Conservation (phyloP, 768 basidiomycete genomes). For the Tulasnella sp. region DNA sequence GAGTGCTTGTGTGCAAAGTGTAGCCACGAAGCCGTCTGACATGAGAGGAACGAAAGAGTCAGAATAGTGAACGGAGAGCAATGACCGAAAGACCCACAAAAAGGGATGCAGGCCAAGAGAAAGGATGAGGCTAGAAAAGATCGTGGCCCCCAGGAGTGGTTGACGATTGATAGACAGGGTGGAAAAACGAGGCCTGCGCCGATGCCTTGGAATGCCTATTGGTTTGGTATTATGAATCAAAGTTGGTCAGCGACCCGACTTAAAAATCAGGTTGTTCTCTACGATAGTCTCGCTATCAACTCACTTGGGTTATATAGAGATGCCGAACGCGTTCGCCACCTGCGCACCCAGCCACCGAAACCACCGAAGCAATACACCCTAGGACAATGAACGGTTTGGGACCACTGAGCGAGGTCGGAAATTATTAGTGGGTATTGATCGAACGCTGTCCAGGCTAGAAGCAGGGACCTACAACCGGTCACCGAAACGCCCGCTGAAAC, state of each 20-base stretch:
- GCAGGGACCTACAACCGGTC: slow-evolving; percentile 25
- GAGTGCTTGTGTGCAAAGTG: slow-evolving; percentile 34
- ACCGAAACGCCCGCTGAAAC: slow-evolving; percentile 25
- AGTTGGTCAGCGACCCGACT: no score
- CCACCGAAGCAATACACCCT: slow-evolving; percentile 19
- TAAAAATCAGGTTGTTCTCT: no score
- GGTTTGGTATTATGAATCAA: neutral
- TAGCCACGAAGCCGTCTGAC: slow-evolving; percentile 18
- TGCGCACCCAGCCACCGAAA: slow-evolving; percentile 13
- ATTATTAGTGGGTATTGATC: neutral
- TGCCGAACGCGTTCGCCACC: slow-evolving; percentile 23
- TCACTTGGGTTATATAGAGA: slow-evolving; percentile 27
- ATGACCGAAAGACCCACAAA: neutral
- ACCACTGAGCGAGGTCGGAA: slow-evolving; percentile 6
- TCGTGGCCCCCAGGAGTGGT: slow-evolving; percentile 1
- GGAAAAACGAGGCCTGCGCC: slow-evolving; percentile 16
- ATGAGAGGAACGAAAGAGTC: neutral
- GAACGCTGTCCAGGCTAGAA: neutral
- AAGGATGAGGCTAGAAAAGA: neutral
- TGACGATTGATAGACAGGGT: neutral
- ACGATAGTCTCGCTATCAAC: neutral
- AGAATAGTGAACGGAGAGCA: neutral
- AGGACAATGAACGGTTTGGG: slow-evolving; percentile 26
- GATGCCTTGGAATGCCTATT: slow-evolving; percentile 13
- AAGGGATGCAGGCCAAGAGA: neutral